Evolutionary conservation across 306 rosid species (phyloP), one percentile per base, ranked within the genome.

Genomic region (Casuarina cunninghamiana): DNA sequence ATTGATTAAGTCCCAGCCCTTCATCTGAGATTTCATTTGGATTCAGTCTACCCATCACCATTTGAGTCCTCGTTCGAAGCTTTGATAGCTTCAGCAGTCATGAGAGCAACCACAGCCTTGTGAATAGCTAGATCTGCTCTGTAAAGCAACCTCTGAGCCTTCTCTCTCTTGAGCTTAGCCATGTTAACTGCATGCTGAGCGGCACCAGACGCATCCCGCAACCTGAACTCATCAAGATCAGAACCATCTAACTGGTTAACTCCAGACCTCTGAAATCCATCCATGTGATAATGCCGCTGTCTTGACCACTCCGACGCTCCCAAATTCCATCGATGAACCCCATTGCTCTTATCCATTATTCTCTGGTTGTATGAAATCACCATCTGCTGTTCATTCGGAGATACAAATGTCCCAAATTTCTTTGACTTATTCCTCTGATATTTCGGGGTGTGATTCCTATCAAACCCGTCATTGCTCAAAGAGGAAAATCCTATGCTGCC

Each of bases 1-100:
- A 75, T 65, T 65, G 63, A 72, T 48, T 71, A 70, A 39, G 66
- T 68, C 73, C 42, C 60, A 19, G 73, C 62, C 42, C 48, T 75
- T 63, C 45, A 12, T 63, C 68, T 77, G 60, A 38, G 55, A 10
- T 7, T 69, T 73, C 9, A 53, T 35, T 32, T 3, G 51, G 5
- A 26, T 26, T 17, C 58, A 57, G 12, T 61, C 85, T 88, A 83
- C 69, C 80, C 83, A 38, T 84, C 87, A 26, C 82, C 84, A 41
- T 71, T 79, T 0, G 85, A 82, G 75, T 85, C 85, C 72, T 85
- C 86, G 0, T 87, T 44, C 45, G 84, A 80, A 62, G 90, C 89
- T 69, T 90, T 89, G 75, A 85, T 90, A 37, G 96, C 97, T 84
- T 96, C 99, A 16, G 98, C 98, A 63, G 88, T 90, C 98, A 90